Percentiles rank a stretch among this genome's conserved stretches.
phyloP scores from a whole-genome alignment of 495 filamentous ascomycete genomes.

The Hypoxylon rickii region DNA sequence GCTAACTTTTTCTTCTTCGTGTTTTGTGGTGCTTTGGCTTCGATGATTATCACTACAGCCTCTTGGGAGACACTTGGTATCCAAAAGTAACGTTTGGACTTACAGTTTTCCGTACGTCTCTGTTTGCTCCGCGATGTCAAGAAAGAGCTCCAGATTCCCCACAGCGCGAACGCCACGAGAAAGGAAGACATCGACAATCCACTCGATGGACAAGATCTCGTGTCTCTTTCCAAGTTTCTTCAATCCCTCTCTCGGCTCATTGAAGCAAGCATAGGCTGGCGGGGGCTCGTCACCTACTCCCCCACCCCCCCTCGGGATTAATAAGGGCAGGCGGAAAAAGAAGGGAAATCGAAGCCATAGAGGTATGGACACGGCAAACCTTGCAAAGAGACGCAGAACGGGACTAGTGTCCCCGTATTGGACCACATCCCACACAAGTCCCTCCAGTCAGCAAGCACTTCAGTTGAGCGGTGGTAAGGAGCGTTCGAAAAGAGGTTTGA shows the following conservation, averaged over 20 bases:
- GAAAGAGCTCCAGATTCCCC: constrained; percentile 41
- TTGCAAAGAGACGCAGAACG: constrained; percentile 5
- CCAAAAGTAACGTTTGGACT: too few species aligned
- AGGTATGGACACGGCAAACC: not conserved
- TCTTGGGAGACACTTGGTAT: too few species aligned
- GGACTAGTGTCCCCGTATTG: constrained; percentile 23
- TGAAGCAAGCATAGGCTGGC: too few species aligned
- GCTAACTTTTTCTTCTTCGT: too few species aligned
- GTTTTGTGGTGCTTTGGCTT: too few species aligned
- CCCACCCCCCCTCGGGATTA: too few species aligned
- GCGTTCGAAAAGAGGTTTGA: not conserved
- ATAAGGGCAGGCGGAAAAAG: constrained; percentile 2
- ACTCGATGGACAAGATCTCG: constrained; percentile 30
- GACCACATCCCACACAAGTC: not conserved
- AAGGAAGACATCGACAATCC: constrained; percentile 22
- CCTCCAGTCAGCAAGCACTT: not conserved
- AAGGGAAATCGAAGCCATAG: not conserved
- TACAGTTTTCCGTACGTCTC: constrained; percentile 27
- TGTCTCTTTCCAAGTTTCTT: constrained; percentile 23
- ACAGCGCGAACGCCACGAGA: constrained; percentile 36
- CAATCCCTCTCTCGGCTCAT: not conserved
- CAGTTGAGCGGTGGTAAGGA: not conserved
- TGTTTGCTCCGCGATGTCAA: constrained; percentile 40
- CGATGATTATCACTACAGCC: constrained; percentile 30
- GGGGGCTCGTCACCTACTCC: too few species aligned